These are phyloP conservation scores for Houttuynia cordata DNA, from an alignment of 164 flowering plant genomes.

Conservation along the genomic window DNA sequence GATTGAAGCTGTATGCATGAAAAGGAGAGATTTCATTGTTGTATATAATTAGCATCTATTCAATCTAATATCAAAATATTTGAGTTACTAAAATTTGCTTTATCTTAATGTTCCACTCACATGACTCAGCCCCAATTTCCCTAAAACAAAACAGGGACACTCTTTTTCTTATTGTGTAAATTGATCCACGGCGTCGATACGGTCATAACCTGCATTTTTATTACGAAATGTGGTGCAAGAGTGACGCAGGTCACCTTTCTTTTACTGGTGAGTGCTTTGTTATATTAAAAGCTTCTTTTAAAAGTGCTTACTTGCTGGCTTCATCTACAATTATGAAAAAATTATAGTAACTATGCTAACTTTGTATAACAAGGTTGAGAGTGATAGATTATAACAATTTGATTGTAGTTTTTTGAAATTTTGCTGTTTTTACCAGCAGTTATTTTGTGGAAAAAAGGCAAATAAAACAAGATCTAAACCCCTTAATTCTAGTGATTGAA, in stretches of 20 bases:
- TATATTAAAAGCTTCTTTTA: not conserved
- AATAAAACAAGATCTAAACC: not conserved
- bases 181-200: conserved; percentile 90
- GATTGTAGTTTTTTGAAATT: not conserved
- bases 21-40: too few species aligned
- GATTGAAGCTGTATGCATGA: conserved; percentile 77
- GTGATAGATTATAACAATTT: not conserved
- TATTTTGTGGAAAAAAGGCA: not conserved
- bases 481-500: too few species aligned
- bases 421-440: not conserved
- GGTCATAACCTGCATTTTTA: conserved; percentile 78
- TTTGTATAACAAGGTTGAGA: not conserved
- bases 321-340: not conserved
- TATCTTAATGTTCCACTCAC: too few species aligned
- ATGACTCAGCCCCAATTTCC: too few species aligned
- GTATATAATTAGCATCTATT: too few species aligned
- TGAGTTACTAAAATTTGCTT: too few species aligned
- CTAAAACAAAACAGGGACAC: too few species aligned
- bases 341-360: not conserved
- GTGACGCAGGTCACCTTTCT: conserved; percentile 78
- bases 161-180: conserved; percentile 20
- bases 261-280: conserved; percentile 58
- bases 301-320: not conserved
- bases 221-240: conserved; percentile 70
- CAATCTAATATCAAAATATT: too few species aligned